phyloP scores from a whole-genome alignment of 2,329 filamentous ascomycete genomes.

The Xylariaceae sp. region DNA sequence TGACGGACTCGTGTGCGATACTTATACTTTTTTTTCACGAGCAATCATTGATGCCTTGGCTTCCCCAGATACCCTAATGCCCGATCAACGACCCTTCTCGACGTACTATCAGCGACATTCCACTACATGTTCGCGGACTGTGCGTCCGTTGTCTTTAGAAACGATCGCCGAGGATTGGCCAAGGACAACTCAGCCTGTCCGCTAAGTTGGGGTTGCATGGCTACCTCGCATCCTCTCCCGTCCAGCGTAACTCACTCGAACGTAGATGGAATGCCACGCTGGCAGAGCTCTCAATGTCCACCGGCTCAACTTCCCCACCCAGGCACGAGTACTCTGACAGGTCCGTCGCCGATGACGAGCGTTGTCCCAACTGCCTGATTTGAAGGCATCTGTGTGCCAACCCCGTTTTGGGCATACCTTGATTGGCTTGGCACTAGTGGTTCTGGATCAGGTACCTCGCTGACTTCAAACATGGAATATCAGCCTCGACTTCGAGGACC shows the following conservation, averaged over 20 bases:
- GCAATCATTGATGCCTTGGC: slow-evolving; percentile 12
- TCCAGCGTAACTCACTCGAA: slow-evolving; percentile 24
- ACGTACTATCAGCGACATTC: slow-evolving; percentile 6
- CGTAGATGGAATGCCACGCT: slow-evolving; percentile 31
- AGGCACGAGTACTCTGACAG: slow-evolving; percentile 23
- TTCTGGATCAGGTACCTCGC: slow-evolving; percentile 13
- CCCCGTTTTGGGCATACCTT: no score
- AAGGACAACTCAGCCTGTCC: slow-evolving; percentile 27
- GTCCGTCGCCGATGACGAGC: slow-evolving; percentile 20
- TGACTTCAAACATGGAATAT: slow-evolving; percentile 13
- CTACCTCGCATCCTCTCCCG: slow-evolving; percentile 24
- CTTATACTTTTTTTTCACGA: slow-evolving; percentile 18
- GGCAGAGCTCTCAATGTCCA: slow-evolving; percentile 25
- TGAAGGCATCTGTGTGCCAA: neutral
- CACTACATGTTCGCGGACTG: slow-evolving; percentile 23
- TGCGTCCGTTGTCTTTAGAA: slow-evolving; percentile 24
- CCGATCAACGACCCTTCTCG: slow-evolving; percentile 13
- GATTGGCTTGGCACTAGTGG: no score
- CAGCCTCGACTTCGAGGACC: slow-evolving; percentile 20
- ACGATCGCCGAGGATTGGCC: slow-evolving; percentile 15
- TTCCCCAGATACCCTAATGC: slow-evolving; percentile 8
- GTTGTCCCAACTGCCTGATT: slow-evolving; percentile 21
- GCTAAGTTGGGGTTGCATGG: slow-evolving; percentile 30
- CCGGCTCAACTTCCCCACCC: slow-evolving; percentile 27
- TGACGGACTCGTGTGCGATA: slow-evolving; percentile 15